Evolutionary conservation across 768 basidiomycete species (phyloP), one percentile per base, ranked within the genome.

Genomic region (Boletus subcaerulescens): DNA sequence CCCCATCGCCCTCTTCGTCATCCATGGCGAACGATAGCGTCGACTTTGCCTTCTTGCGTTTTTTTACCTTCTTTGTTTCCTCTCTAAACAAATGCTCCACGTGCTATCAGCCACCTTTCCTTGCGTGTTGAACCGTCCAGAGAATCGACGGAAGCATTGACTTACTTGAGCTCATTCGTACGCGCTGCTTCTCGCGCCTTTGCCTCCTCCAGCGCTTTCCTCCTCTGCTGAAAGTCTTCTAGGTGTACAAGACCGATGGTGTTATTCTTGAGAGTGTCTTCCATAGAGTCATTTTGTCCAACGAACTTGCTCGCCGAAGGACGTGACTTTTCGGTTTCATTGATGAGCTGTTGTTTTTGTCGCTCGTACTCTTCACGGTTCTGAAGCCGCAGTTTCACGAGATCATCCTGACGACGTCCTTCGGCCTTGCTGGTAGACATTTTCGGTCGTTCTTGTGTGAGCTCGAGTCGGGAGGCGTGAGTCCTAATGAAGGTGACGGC

Each of bases 1-100:
- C 68, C 5, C 67, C 76, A 8, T 76, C 79, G 1, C 62, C 82
- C 22, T 81, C 89, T 22, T 82, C 89, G 43, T 93, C 95, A 59
- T 94, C 93, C 69, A 90, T 76, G 13, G 85, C 93, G 63, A 98
- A 98, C 0, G 95, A 98, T 15, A 98, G 75, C 17, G 89, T 98
- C 18, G 88, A 81, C 71, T 94, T 96, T 46, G 82, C 74, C 73
- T 96, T 96, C 80, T 96, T 97, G 66, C 90, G 83, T 74, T 98
- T 98, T 82, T 93, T 98, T 61, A 80, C 74, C 71, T 86, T 92
- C 76, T 79, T 94, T 74, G 82, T 81, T 72, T 87, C 89, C 64
- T 89, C 89, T 77, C 89, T 93, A 89, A 89, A 85, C 81, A 80
- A 65, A 78, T 86, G 76, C 88, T 92, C 89, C 85, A 88, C 77